phyloP scores from a whole-genome alignment of 108 stramenopile genomes.

The Seminavis robusta region DNA sequence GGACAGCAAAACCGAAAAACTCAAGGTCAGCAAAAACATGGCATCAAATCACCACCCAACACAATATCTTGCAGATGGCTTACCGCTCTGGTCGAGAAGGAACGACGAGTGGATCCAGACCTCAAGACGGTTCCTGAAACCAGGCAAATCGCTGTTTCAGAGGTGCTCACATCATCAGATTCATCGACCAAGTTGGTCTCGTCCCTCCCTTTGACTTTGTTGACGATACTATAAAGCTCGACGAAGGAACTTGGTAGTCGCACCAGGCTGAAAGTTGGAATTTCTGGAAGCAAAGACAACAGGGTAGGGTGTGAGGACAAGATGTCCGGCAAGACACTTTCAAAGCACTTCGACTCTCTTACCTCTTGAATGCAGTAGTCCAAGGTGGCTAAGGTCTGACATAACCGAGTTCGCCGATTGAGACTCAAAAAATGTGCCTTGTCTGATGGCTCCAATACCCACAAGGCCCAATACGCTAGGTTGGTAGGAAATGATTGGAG shows the following conservation, averaged over 20 bases:
- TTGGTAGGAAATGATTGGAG: slow-evolving; percentile 78
- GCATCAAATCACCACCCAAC: background rate
- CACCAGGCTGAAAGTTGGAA: slow-evolving; percentile 62
- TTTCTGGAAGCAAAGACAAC: slow-evolving; percentile 10
- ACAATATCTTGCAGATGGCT: no score
- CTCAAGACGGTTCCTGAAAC: slow-evolving; percentile 84
- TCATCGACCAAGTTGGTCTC: slow-evolving; percentile 46
- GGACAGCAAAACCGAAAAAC: background rate
- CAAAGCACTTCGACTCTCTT: slow-evolving; percentile 26
- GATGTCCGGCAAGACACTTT: background rate
- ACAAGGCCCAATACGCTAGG: slow-evolving; percentile 64
- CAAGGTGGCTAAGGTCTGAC: slow-evolving; percentile 83
- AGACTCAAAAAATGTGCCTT: slow-evolving; percentile 66
- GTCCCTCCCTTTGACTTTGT: slow-evolving; percentile 70
- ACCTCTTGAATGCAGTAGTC: slow-evolving; percentile 63
- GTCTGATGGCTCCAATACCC: slow-evolving; percentile 61
- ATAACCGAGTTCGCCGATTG: slow-evolving; percentile 57
- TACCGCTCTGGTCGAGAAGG: slow-evolving; percentile 18
- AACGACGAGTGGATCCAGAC: slow-evolving; percentile 62
- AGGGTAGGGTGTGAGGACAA: background rate
- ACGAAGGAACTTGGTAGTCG: slow-evolving; percentile 86
- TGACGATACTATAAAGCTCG: slow-evolving; percentile 81
- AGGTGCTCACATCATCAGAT: slow-evolving; percentile 54
- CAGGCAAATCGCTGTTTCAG: slow-evolving; percentile 88
- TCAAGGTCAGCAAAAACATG: background rate